Conservation (phyloP, 1,284 basidiomycete genomes). For the Cutaneotrichosporon arboriforme region DNA sequence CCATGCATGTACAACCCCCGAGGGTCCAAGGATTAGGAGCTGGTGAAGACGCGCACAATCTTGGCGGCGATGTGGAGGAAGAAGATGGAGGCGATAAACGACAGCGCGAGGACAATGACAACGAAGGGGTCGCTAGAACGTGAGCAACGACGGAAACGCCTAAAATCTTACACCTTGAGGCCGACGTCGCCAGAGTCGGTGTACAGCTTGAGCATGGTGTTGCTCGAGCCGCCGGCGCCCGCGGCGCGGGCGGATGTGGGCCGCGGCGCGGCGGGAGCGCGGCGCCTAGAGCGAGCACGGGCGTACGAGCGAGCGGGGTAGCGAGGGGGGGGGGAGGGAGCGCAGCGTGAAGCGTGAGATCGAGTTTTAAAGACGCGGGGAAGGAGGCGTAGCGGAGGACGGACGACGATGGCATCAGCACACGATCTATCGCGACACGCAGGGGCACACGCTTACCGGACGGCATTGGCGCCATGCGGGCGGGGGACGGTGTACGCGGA, state of each 20-base stretch:
- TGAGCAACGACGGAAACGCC: neutral
- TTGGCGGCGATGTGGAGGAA: constrained; percentile 98
- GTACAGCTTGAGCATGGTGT: constrained; percentile 98
- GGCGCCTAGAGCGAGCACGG: constrained; percentile 57
- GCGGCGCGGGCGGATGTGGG: constrained; percentile 88
- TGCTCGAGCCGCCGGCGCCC: constrained; percentile 90
- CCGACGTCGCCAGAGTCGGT: constrained; percentile 92
- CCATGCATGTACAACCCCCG: constrained; percentile 5
- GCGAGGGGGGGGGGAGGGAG: neutral
- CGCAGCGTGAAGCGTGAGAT: neutral
- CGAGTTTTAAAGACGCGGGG: neutral
- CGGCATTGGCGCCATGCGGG: constrained; percentile 44
- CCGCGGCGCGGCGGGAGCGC: constrained; percentile 67
- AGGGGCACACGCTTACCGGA: constrained; percentile 34
- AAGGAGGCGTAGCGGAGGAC: neutral
- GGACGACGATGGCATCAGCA: too few species aligned
- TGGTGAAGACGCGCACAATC: constrained; percentile 82
- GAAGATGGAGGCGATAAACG: constrained; percentile 98
- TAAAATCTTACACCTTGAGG: constrained; percentile 78
- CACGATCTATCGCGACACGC: neutral
- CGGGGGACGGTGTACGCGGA: constrained; percentile 41
- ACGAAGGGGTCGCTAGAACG: constrained; percentile 87
- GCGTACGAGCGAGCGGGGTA: too few species aligned
- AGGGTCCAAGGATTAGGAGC: constrained; percentile 54
- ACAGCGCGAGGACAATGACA: constrained; percentile 91